Percentiles rank a stretch among this genome's conserved stretches.
These are phyloP conservation scores for Mortierella alpina DNA, from an alignment of 192 early-diverging fungal genomes.

Conservation along the genomic window DNA sequence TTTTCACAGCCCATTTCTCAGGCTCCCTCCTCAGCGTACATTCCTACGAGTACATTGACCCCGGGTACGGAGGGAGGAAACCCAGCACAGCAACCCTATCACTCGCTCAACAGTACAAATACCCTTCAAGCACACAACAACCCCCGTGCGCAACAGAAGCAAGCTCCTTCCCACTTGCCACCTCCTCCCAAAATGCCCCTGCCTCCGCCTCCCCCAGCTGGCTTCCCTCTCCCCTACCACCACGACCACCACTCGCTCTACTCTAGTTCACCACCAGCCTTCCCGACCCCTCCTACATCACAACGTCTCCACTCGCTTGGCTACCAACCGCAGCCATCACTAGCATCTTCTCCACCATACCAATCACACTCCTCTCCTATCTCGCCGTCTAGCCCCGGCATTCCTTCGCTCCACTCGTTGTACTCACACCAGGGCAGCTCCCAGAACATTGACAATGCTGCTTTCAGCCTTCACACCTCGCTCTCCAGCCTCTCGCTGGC, in stretches of 20 bases:
- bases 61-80: too few species aligned
- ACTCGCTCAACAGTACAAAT: background rate
- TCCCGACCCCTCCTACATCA: background rate
- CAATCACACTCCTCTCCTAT: too few species aligned
- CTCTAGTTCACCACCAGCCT: background rate
- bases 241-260: background rate
- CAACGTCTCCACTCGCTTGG: background rate
- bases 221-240: constrained; percentile 7
- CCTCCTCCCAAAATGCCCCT: constrained; percentile 14
- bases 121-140: background rate
- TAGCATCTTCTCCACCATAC: too few species aligned
- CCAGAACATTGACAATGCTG: constrained; percentile 26
- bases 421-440: background rate
- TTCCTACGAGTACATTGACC: too few species aligned
- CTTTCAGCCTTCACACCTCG: constrained; percentile 18
- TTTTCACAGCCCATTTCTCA: constrained; percentile 11
- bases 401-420: background rate
- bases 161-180: constrained; percentile 2
- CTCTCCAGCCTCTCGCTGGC: constrained; percentile 27
- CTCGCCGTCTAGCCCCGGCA: too few species aligned
- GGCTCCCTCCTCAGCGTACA: background rate
- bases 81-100: too few species aligned
- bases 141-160: background rate
- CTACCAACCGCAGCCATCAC: too few species aligned
- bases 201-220: constrained; percentile 9